Evolutionary conservation across 2,329 filamentous ascomycete genomes (phyloP).

Genomic region (Botryotinia narcissicola): DNA sequence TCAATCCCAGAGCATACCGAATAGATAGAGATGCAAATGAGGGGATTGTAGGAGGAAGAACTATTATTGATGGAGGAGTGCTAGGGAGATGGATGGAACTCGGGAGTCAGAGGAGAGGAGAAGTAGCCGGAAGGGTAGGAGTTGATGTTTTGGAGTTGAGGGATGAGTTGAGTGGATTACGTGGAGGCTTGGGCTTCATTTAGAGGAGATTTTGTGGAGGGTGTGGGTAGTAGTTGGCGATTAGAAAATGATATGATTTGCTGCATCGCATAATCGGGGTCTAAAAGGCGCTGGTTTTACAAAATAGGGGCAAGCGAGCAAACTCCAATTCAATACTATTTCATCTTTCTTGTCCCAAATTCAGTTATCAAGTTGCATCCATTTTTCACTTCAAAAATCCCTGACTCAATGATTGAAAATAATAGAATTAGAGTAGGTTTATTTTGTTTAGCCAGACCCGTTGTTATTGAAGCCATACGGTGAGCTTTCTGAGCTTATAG

Average conservation of each 20-base stretch:
- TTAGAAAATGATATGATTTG: background rate
- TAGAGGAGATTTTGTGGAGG: background rate
- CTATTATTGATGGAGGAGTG: slow-evolving; percentile 70
- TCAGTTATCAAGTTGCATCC: background rate
- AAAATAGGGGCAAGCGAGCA: background rate
- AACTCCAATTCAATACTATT: background rate
- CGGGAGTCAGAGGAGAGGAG: slow-evolving; percentile 65
- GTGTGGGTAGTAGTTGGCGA: background rate
- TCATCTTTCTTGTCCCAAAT: background rate
- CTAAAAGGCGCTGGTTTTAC: background rate
- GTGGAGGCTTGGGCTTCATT: slow-evolving; percentile 41
- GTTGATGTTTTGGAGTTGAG: slow-evolving; percentile 64
- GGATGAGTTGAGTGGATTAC: slow-evolving; percentile 62
- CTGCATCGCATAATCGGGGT: no score
- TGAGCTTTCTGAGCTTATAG: background rate
- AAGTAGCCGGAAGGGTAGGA: slow-evolving; percentile 74
- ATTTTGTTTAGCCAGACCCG: background rate
- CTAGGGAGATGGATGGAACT: slow-evolving; percentile 74
- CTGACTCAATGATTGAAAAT: background rate
- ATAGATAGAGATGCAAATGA: slow-evolving; percentile 53
- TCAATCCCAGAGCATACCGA: slow-evolving; percentile 82
- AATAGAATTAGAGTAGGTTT: background rate
- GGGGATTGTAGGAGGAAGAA: slow-evolving; percentile 44
- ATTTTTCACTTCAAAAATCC: rapidly evolving
- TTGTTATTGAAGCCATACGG: background rate